These are phyloP conservation scores for Gynochthodes officinalis DNA, from an alignment of 257 asterid species.

Conservation along the genomic window DNA sequence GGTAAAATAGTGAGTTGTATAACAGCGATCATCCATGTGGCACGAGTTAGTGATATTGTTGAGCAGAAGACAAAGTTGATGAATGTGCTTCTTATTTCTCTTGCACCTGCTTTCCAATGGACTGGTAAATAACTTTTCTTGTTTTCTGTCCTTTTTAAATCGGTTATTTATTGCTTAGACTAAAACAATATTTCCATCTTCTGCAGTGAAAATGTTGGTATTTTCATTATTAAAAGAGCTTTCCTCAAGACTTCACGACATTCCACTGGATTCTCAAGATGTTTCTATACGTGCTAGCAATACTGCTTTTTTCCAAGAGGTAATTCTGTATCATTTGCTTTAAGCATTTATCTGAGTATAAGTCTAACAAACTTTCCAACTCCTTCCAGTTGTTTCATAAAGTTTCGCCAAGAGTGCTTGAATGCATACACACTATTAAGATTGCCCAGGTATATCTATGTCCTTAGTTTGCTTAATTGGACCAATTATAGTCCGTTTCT, in stretches of 20 bases:
- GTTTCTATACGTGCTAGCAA: slow-evolving; percentile 27
- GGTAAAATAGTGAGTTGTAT: slow-evolving; percentile 65
- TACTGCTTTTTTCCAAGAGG: slow-evolving; percentile 59
- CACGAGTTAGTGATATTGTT: slow-evolving; percentile 59
- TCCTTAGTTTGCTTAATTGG: slow-evolving; percentile 13
- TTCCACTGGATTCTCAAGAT: slow-evolving; percentile 33
- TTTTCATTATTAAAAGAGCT: slow-evolving; percentile 75
- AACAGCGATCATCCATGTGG: slow-evolving; percentile 72
- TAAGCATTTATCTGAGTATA: slow-evolving; percentile 3
- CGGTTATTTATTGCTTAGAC: slow-evolving; percentile 8
- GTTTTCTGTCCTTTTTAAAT: slow-evolving; percentile 3
- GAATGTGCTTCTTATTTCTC: slow-evolving; percentile 50
- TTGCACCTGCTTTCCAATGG: slow-evolving; percentile 77
- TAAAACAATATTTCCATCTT: slow-evolving; percentile 10
- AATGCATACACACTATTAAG: slow-evolving; percentile 60
- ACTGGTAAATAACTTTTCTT: slow-evolving; percentile 45
- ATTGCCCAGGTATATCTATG: slow-evolving; percentile 70
- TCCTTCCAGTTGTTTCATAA: slow-evolving; percentile 56
- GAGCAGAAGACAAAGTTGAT: slow-evolving; percentile 59
- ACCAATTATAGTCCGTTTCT: not conserved
- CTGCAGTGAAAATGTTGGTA: slow-evolving; percentile 66
- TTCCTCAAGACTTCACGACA: slow-evolving; percentile 48
- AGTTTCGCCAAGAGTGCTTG: slow-evolving; percentile 60
- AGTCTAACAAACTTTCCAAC: slow-evolving; percentile 26
- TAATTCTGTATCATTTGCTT: slow-evolving; percentile 27